phyloP scores from a whole-genome alignment of 2,329 filamentous ascomycete genomes.

The Fusarium caatingaense region DNA sequence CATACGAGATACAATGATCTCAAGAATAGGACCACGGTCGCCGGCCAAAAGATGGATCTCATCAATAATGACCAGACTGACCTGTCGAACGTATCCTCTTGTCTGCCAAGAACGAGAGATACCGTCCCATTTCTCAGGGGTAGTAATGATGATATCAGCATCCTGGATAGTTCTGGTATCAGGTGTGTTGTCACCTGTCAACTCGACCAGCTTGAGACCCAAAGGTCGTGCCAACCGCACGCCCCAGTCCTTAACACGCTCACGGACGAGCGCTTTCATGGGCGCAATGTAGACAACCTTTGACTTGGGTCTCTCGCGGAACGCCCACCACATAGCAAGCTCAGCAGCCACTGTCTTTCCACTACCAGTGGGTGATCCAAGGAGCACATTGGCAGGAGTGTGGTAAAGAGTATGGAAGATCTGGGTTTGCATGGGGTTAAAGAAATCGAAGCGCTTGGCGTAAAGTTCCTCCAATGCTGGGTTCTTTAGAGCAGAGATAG shows the following conservation, averaged over 20 bases:
- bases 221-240: slow-evolving; percentile 82
- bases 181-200: slow-evolving; percentile 97
- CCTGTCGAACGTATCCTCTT: slow-evolving; percentile 92
- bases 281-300: slow-evolving; percentile 99
- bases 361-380: slow-evolving; percentile 96
- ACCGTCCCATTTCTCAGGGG: slow-evolving; percentile 99
- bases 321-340: slow-evolving; percentile 99
- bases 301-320: slow-evolving; percentile 90
- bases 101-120: slow-evolving; percentile 99
- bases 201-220: slow-evolving; percentile 89
- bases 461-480: slow-evolving; percentile 89
- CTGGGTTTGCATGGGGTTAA: slow-evolving; percentile 99
- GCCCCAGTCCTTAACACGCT: slow-evolving; percentile 96
- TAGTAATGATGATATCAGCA: slow-evolving; percentile 97
- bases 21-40: slow-evolving; percentile 95
- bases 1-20: slow-evolving; percentile 95
- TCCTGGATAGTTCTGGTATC: slow-evolving; percentile 95
- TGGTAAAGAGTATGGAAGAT: slow-evolving; percentile 98
- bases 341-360: slow-evolving; percentile 98
- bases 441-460: slow-evolving; percentile 88
- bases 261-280: slow-evolving; percentile 98
- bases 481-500: slow-evolving; percentile 88
- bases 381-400: slow-evolving; percentile 88
- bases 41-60: slow-evolving; percentile 98
- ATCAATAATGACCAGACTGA: slow-evolving; percentile 96